Percentiles rank a stretch among this genome's conserved stretches.
These are phyloP conservation scores for Fusarium lyarnte DNA, from an alignment of 2,329 filamentous ascomycete species.

Conservation along the genomic window DNA sequence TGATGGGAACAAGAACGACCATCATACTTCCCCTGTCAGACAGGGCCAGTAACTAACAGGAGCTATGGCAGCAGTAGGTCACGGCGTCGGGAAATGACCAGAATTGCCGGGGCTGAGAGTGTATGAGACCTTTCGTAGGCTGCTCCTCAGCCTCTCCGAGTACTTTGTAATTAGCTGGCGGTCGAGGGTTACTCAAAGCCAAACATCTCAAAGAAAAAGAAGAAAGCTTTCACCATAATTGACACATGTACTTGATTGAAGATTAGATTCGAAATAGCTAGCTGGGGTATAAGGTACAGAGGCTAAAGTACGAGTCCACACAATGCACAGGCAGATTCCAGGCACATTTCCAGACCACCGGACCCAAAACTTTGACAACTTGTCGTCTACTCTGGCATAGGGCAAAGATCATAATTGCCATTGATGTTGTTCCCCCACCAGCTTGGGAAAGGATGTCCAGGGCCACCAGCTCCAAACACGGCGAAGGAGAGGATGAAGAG, in stretches of 20 bases:
- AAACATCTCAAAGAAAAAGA: not conserved
- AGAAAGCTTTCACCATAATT: not conserved
- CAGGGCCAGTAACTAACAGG: too few species aligned
- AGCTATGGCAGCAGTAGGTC: too few species aligned
- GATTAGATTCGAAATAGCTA: not conserved
- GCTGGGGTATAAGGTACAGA: not conserved
- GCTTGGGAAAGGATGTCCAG: constrained; percentile 55
- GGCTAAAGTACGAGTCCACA: not conserved
- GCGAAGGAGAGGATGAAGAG: constrained; percentile 66
- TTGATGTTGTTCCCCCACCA: constrained; percentile 66
- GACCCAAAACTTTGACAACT: rapidly evolving
- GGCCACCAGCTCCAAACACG: constrained; percentile 62
- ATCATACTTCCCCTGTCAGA: not conserved
- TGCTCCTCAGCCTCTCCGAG: not conserved
- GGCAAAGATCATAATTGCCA: constrained; percentile 61
- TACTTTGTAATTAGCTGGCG: not conserved
- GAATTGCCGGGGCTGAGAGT: not conserved
- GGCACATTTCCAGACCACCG: not conserved
- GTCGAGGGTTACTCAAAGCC: not conserved
- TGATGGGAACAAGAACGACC: not conserved
- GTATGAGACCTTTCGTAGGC: not conserved
- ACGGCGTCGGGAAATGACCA: too few species aligned
- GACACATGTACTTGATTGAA: not conserved
- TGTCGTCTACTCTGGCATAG: constrained; percentile 44
- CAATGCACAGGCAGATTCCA: not conserved